Base-by-base conservation (phyloP, 1,139 yeast species). In the Chernovozyma aurita region DNA sequence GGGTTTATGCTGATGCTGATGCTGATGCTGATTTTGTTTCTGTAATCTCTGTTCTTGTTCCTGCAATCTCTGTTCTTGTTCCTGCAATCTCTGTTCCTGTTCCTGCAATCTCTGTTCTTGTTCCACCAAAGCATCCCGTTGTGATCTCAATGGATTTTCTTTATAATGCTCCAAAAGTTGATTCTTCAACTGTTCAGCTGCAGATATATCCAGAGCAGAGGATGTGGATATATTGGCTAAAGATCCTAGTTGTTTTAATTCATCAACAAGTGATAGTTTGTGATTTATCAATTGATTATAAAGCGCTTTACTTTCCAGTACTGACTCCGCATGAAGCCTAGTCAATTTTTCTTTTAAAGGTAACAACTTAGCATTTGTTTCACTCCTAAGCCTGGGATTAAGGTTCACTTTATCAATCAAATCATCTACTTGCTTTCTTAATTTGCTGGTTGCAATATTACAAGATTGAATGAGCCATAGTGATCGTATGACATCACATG, bases 401-500 rank as follows among this genome's bases (percentile, higher is more conserved):
- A 38, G 31, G 31, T 48, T 48, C 20, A 43, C 33, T 31, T 36
- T 34, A 14, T 32, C 30, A 28, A 57, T 42, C 28, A 54, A 30
- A 3, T 39, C 43, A 38, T 53, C 43, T 16, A 61, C 42, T 30
- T 45, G 47, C 4, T 45, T 42, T 40, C 48, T 48, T 30, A 45
- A 48, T 31, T 57, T 54, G 14, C 53, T 56, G 3, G 62, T 50
- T 12, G 50, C 44, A 20, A 66, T 46, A 39, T 69, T 70, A 34
- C 69, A 55, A 16, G 64, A 51, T 40, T 70, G 76, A 3, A 69
- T 53, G n/a, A 69, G 46, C 76, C 76, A 70, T 12, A 69, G 47
- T 2, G 73, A 65, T 32, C 76, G 63, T 22, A 69, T 57, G 2
- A 70, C 53, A 42, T 70, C 76, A 42, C 73, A 63, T 17, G 76